Evolutionary conservation across 1,139 yeast genomes (phyloP).

Genomic region (Blastobotrys indianensis): DNA sequence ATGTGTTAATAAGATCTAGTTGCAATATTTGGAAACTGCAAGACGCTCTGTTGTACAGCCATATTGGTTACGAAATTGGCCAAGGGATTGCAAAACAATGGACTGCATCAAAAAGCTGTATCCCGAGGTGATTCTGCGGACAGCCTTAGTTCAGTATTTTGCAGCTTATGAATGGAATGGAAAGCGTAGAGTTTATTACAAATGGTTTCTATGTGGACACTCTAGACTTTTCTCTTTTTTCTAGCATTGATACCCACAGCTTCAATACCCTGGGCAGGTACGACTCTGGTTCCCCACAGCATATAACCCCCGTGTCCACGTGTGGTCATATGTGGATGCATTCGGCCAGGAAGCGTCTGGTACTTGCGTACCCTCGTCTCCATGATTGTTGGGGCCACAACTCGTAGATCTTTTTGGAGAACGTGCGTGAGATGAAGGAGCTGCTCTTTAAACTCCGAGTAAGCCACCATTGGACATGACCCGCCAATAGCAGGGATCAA

Average conservation of each 20-base stretch:
- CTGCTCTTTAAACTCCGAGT: slow-evolving; percentile 73
- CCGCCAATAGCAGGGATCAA: slow-evolving; percentile 71
- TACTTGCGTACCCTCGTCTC: slow-evolving; percentile 82
- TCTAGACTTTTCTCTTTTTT: slow-evolving; percentile 20
- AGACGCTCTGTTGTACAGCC: too few species aligned
- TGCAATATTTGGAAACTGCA: too few species aligned
- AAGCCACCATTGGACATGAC: slow-evolving; percentile 78
- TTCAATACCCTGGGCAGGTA: slow-evolving; percentile 52
- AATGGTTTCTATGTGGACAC: slow-evolving; percentile 22
- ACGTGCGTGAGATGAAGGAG: slow-evolving; percentile 67
- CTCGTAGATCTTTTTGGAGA: slow-evolving; percentile 57
- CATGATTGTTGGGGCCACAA: slow-evolving; percentile 75
- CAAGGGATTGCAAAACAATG: too few species aligned
- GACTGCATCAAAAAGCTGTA: too few species aligned
- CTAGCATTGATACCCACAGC: slow-evolving; percentile 33
- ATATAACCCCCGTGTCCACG: slow-evolving; percentile 90
- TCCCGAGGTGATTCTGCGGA: too few species aligned
- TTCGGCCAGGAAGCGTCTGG: slow-evolving; percentile 89
- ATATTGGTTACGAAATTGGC: too few species aligned
- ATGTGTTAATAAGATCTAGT: too few species aligned
- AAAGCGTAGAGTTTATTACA: slow-evolving; percentile 2
- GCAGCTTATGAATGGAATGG: too few species aligned
- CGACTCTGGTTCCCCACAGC: slow-evolving; percentile 71
- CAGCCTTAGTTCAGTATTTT: too few species aligned
- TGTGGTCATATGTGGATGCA: slow-evolving; percentile 94